Conservation (phyloP, 192 early-diverging fungal genomes). For the Coemansia sp. region DNA sequence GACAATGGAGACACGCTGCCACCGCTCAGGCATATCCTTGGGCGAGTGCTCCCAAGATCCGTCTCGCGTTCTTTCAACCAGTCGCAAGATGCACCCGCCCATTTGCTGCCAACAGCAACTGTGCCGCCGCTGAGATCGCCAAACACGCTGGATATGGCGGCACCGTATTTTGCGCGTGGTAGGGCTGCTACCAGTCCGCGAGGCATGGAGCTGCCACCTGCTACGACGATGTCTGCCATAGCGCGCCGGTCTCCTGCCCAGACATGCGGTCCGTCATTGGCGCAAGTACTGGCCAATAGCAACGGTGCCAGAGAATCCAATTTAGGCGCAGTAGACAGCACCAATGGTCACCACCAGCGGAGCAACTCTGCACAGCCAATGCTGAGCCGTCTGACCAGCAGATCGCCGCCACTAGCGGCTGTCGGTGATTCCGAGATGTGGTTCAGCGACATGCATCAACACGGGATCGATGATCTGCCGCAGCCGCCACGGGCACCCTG, state of each 20-base stretch:
- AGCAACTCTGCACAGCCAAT: background rate
- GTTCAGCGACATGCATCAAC: background rate
- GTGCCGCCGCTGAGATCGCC: background rate
- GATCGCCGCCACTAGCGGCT: background rate
- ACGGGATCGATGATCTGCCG: constrained; percentile 2
- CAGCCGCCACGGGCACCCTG: constrained; percentile 36
- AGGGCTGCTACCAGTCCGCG: constrained; percentile 7
- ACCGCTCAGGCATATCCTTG: constrained; percentile 34
- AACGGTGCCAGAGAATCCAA: background rate
- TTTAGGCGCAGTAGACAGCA: background rate
- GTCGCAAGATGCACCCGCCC: background rate
- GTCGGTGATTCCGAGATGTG: background rate
- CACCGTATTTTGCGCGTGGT: background rate
- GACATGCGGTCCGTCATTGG: background rate
- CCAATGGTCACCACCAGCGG: background rate
- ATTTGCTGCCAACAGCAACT: background rate
- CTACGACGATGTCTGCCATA: background rate
- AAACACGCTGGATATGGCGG: background rate
- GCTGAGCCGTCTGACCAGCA: background rate
- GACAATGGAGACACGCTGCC: constrained; percentile 39
- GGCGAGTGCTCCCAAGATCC: constrained; percentile 32
- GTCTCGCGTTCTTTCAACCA: constrained; percentile 29
- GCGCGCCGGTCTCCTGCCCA: background rate
- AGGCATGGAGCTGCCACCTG: background rate
- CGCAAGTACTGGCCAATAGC: constrained; percentile 4